These are phyloP conservation scores for Diaporthe sp. DNA, from an alignment of 2,329 filamentous ascomycete species.

Conservation along the genomic window DNA sequence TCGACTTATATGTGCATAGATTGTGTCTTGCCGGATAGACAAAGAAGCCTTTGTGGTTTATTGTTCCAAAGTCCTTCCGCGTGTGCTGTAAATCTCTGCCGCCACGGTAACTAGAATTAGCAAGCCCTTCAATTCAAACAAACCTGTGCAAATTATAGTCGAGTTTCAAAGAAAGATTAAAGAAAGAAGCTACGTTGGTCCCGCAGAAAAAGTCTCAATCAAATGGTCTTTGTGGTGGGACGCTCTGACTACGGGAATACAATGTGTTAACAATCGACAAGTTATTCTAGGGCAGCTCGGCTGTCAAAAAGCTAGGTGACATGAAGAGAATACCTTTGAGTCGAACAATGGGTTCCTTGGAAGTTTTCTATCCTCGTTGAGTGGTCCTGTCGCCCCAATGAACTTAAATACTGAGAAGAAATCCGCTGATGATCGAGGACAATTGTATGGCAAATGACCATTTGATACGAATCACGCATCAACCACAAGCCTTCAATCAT, in stretches of 20 bases:
- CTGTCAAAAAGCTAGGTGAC: neutral
- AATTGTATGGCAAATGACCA: neutral
- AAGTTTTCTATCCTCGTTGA: neutral
- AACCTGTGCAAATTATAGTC: neutral
- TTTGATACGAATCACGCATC: neutral
- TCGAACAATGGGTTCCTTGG: accelerated
- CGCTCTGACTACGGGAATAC: no score
- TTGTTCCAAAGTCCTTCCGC: neutral
- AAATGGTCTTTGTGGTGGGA: neutral
- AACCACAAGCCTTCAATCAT: neutral
- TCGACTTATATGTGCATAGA: neutral
- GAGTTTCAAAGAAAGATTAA: neutral
- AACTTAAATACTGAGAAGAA: neutral
- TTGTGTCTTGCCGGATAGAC: neutral
- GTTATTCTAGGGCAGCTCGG: neutral
- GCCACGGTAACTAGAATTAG: no score
- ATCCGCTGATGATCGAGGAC: neutral
- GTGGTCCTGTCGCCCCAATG: accelerated
- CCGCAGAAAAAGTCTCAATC: no score
- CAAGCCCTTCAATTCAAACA: neutral
- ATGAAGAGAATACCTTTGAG: neutral
- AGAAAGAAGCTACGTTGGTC: neutral
- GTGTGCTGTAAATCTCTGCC: neutral
- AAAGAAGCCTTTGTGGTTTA: neutral
- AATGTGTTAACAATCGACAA: neutral